Conservation (phyloP, 495 filamentous ascomycete species). For the Letharia lupina region DNA sequence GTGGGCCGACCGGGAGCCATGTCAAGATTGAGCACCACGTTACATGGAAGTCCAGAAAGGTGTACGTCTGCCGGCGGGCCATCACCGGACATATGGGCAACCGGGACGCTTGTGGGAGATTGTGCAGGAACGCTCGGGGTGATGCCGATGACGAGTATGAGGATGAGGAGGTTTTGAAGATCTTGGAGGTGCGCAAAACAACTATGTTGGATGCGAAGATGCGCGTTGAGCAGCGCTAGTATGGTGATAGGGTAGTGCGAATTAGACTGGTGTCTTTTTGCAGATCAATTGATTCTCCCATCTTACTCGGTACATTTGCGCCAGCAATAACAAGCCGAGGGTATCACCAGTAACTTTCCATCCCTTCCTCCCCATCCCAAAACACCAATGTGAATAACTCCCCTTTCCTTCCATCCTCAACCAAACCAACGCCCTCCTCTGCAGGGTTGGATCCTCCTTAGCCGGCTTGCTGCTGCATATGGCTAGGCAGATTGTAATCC, state of each 20-base stretch:
- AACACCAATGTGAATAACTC: not conserved
- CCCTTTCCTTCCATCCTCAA: not conserved
- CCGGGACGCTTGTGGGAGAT: slow-evolving; percentile 22
- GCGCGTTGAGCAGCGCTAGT: not conserved
- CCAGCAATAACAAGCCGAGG: not conserved
- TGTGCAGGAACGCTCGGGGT: slow-evolving; percentile 18
- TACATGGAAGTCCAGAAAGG: not conserved
- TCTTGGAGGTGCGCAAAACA: slow-evolving; percentile 19
- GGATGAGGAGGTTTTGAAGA: slow-evolving; percentile 18
- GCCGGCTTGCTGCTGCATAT: slow-evolving; percentile 65
- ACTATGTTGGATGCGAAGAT: slow-evolving; percentile 6
- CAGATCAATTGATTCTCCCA: not conserved
- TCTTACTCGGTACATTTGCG: not conserved
- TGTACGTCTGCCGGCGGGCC: not conserved
- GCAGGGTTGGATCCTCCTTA: not conserved
- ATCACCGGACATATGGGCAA: slow-evolving; percentile 7
- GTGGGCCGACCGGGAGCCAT: not conserved
- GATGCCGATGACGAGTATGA: slow-evolving; percentile 19
- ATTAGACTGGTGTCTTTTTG: not conserved
- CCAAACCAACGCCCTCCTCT: no score
- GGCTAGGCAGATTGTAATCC: slow-evolving; percentile 72
- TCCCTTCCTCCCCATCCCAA: not conserved
- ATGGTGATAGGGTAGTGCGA: not conserved
- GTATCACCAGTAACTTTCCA: not conserved
- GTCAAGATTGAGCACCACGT: not conserved